phyloP scores from a whole-genome alignment of 257 asterid species.

The Solanum tarijense region DNA sequence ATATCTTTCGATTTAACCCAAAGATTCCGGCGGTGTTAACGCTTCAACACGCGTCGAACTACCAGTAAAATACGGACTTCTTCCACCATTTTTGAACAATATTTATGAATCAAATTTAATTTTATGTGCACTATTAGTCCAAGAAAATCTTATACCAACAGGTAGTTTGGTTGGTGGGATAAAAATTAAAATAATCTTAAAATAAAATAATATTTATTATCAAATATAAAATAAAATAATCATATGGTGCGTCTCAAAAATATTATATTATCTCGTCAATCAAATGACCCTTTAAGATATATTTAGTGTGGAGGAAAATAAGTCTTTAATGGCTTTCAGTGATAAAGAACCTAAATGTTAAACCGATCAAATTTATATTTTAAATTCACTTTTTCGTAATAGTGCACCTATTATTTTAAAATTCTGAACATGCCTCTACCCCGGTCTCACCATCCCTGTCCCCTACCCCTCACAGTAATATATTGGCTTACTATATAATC shows the following conservation, averaged over 20 bases:
- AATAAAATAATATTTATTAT: neutral
- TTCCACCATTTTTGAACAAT: neutral
- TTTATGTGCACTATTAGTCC: neutral
- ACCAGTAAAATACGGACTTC: neutral
- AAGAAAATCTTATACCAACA: neutral
- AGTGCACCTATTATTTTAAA: rapidly evolving
- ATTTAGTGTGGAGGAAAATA: neutral
- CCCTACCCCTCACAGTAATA: neutral
- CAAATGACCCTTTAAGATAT: rapidly evolving
- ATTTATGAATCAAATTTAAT: neutral
- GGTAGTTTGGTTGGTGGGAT: neutral
- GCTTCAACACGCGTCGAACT: conserved; percentile 5
- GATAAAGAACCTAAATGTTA: too few species aligned
- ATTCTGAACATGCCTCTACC: rapidly evolving
- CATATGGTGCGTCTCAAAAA: rapidly evolving
- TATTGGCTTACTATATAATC: too few species aligned
- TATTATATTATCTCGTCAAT: neutral
- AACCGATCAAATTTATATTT: too few species aligned
- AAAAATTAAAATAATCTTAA: neutral
- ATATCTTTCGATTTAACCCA: neutral
- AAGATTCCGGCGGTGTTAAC: neutral
- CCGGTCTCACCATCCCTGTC: rapidly evolving
- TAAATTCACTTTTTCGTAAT: too few species aligned
- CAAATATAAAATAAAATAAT: neutral
- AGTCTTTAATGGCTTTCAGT: neutral